phyloP scores from a whole-genome alignment of 2,329 filamentous ascomycete genomes.

The Fusarium sororula region DNA sequence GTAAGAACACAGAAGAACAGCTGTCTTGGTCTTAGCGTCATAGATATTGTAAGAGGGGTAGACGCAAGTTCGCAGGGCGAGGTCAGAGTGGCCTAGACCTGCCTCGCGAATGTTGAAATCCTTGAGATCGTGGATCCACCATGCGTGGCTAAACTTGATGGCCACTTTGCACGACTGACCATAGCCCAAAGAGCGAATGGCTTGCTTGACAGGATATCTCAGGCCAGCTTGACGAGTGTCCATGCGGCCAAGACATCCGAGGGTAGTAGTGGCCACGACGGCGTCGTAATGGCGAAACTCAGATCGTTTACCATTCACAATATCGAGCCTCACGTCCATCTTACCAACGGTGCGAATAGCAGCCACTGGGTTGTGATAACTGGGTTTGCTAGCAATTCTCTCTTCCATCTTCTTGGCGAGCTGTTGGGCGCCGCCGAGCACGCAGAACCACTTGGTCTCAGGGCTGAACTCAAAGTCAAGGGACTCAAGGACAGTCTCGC shows the following conservation, averaged over 20 bases:
- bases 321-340: neutral
- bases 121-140: slow-evolving; percentile 14
- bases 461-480: neutral
- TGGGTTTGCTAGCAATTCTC: neutral
- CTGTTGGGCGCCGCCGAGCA: slow-evolving; percentile 3
- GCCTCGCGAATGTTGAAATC: neutral
- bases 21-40: neutral
- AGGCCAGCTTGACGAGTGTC: slow-evolving; percentile 1
- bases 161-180: slow-evolving; percentile 4
- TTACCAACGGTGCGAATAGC: neutral
- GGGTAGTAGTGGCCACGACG: neutral
- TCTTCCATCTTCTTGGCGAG: slow-evolving; percentile 4
- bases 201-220: slow-evolving; percentile 6
- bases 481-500: slow-evolving; percentile 1
- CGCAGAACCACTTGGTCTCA: slow-evolving; percentile 3
- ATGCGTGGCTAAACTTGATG: slow-evolving; percentile 3
- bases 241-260: neutral
- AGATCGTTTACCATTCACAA: neutral
- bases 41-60: slow-evolving; percentile 18
- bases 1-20: slow-evolving; percentile 7
- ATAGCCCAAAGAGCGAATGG: slow-evolving; percentile 8
- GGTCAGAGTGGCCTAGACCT: neutral
- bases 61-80: neutral
- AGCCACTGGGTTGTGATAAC: neutral
- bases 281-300: neutral